Conservation (phyloP, 2,329 filamentous ascomycete genomes). For the Orbilia brochopaga region DNA sequence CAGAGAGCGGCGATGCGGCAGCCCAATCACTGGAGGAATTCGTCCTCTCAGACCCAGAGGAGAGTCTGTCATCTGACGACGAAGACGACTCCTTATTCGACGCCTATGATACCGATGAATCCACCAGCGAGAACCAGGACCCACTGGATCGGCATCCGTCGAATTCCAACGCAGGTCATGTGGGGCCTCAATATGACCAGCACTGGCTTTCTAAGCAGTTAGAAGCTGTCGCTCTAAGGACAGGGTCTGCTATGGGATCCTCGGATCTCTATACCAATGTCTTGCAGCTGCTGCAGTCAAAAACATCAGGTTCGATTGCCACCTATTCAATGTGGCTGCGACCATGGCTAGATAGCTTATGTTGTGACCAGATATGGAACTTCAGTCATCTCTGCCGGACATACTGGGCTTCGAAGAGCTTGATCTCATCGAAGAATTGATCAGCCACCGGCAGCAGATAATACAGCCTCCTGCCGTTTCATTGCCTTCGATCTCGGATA, state of each 20-base stretch:
- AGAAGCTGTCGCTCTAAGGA: slow-evolving; percentile 31
- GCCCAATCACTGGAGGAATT: neutral
- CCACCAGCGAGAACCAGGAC: slow-evolving; percentile 8
- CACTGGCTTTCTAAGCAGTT: slow-evolving; percentile 46
- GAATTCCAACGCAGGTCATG: neutral
- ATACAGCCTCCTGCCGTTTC: slow-evolving; percentile 60
- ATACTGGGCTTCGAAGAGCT: slow-evolving; percentile 91
- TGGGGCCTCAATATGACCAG: slow-evolving; percentile 27
- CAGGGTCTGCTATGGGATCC: slow-evolving; percentile 40
- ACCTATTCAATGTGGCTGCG: slow-evolving; percentile 6
- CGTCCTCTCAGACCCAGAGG: slow-evolving; percentile 27
- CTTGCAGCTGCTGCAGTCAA: slow-evolving; percentile 46
- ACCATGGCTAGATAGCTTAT: slow-evolving; percentile 57
- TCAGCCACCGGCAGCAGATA: slow-evolving; percentile 75
- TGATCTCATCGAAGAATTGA: slow-evolving; percentile 89
- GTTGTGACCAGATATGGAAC: slow-evolving; percentile 71
- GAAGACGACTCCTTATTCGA: slow-evolving; percentile 32
- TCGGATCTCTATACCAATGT: slow-evolving; percentile 43
- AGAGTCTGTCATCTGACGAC: slow-evolving; percentile 28
- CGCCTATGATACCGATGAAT: slow-evolving; percentile 44
- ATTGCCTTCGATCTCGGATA: slow-evolving; percentile 53
- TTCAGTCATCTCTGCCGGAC: slow-evolving; percentile 89
- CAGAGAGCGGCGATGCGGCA: slow-evolving; percentile 10
- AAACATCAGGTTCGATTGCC: slow-evolving; percentile 39
- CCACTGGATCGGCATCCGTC: neutral